Base-by-base conservation (phyloP, 768 basidiomycete species). In the Boletus eberwhitei region DNA sequence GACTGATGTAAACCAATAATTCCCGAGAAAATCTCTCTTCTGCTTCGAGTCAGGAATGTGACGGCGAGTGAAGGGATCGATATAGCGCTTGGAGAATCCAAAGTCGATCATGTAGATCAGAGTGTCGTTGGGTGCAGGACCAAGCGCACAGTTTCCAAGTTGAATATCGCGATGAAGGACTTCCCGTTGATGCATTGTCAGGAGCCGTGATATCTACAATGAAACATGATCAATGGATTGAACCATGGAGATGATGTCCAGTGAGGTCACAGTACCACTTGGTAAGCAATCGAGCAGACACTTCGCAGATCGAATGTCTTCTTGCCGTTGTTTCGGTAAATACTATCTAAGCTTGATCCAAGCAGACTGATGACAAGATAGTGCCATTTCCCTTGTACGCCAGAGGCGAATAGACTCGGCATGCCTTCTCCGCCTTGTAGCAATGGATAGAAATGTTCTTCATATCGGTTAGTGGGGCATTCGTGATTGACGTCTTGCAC, bases 61-160 rank as follows among this genome's bases (percentile, higher is more conserved):
- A n/a, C 79, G 78, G 40, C 71, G 76, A 4, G 86, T 88, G 43
- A 67, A 58, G 21, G 79, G 78, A 69, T 91, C 86, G 58, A 90
- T 82, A 58, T 87, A 91, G 32, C 78, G 79, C 63, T 90, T 90
- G 17, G 88, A 88, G 67, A 91, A 91, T 14, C 88, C 88, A 65
- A 91, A 90, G 67, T 91, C 89, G 61, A 91, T 91, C 87, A 90
- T 86, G 63, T 89, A 90, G 57, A 91, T 75, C 36, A 71, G 77
- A 48, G 76, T 76, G 14, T 86, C 75, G 57, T 87, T 73, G 1
- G 85, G 82, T 4, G 77, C 69, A 46, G 78, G 73, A 14, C 88
- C 88, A 49, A 90, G 66, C 4, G 81, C 83, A 59, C 84, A 86
- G 65, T 91, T 91, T 2, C 89, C 88, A 8, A 90, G 79, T 57